Base-by-base conservation (phyloP, 2,329 filamentous ascomycete species). In the Aspergillus unguis region DNA sequence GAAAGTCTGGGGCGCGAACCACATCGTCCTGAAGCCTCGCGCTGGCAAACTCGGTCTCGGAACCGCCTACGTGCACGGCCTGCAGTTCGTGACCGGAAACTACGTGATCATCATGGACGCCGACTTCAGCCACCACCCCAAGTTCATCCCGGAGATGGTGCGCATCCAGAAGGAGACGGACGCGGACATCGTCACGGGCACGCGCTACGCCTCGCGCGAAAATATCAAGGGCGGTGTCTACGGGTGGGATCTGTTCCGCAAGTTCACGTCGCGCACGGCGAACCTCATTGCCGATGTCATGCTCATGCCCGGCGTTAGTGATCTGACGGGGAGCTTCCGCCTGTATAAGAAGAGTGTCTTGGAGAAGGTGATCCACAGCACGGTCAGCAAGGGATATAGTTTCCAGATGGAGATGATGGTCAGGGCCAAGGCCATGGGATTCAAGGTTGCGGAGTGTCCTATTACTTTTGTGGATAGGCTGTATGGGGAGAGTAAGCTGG, bases 341-440 rank as follows among this genome's bases (percentile, higher is more conserved):
- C 74, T 99, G 71, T 99, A 99, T 75, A 97, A 95, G 85, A 91
- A 87, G 77, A 77, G 80, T 55, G 90, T 96, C 57, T 75, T 99
- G 67, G 84, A 95, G 72, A 92, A 90, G 79, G 90, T 95, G 53
- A 96, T 99, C 65, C 79, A 81, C 67, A 90, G 83, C 74, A 96
- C 91, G 6, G 87, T 96, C 80, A 94, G 90, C 71, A 96, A 97
- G 77, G 94, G 94, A 2, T 99, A 97, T 73, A 92, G 88, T 37
- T 99, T 99, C 80, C 94, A 99, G 84, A 99, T 99, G 94, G 92
- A 96, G 81, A 88, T 99, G 85, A 97, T 96, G 86, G 92, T 97
- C 6, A 82, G 92, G 57, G 94, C 94, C 32, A 96, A 96, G 83
- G 89, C 88, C 11, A 92, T 96, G 89, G 92, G 94, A 1, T 95